phyloP scores from a whole-genome alignment of 345 rosid species.

The Syzygium jambos region DNA sequence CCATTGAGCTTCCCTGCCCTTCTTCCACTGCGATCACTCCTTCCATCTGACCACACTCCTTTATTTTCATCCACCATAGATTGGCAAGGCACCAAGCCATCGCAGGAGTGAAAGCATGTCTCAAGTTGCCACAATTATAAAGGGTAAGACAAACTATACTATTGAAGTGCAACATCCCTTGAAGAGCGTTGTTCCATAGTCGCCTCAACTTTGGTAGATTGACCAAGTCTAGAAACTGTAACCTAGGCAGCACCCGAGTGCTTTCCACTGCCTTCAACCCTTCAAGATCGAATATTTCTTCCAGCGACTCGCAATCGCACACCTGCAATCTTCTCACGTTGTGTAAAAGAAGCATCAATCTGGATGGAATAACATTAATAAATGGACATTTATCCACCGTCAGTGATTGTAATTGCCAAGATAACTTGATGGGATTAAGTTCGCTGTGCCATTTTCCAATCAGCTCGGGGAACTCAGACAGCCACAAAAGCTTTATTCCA shows the following conservation, averaged over 20 bases:
- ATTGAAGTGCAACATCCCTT: not conserved
- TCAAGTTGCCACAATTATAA: not conserved
- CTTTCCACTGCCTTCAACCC: not conserved
- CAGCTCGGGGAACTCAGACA: not conserved
- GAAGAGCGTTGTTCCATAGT: not conserved
- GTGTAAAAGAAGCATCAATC: not conserved
- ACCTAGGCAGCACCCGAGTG: not conserved
- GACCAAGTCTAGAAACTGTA: not conserved
- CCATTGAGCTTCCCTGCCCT: rapidly evolving
- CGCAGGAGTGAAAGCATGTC: not conserved
- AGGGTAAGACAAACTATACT: not conserved
- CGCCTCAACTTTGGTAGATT: not conserved
- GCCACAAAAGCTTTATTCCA: too few relatives aligned
- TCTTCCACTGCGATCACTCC: not conserved
- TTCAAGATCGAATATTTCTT: not conserved
- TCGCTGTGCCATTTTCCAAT: not conserved
- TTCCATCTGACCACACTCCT: not conserved
- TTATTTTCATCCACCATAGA: rapidly evolving
- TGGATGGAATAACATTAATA: not conserved
- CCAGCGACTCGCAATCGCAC: not conserved
- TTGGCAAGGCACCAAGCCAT: not conserved
- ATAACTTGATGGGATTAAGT: not conserved
- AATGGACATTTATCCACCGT: not conserved
- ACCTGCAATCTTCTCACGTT: not conserved
- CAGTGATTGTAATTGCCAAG: too few relatives aligned